Conservation (phyloP, 1,284 basidiomycete genomes). For the Austroboletus olivaceoglutinosus region DNA sequence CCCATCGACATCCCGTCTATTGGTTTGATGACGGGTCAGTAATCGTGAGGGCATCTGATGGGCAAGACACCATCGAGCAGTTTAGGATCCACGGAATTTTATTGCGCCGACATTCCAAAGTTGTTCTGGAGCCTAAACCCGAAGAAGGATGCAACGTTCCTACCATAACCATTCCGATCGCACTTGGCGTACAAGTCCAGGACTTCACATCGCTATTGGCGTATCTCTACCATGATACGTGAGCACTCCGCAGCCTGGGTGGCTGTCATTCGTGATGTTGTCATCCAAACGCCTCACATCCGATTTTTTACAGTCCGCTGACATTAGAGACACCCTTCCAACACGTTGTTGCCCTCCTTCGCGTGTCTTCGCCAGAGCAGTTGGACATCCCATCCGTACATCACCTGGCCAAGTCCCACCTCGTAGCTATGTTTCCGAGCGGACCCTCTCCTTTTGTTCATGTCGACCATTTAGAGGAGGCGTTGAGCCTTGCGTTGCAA, state of each 20-base stretch:
- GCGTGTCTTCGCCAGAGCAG: conserved; percentile 51
- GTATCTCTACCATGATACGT: conserved; percentile 66
- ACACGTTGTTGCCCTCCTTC: conserved; percentile 50
- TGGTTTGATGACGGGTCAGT: conserved; percentile 66
- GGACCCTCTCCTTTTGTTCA: conserved; percentile 38
- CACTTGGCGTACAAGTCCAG: conserved; percentile 34
- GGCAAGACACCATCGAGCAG: conserved; percentile 29
- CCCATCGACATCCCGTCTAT: conserved; percentile 42
- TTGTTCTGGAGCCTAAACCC: conserved; percentile 2
- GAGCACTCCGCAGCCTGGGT: conserved; percentile 32
- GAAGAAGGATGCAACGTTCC: conserved; percentile 10
- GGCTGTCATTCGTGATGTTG: not conserved
- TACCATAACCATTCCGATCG: conserved; percentile 36
- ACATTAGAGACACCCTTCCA: conserved; percentile 41
- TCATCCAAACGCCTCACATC: no score
- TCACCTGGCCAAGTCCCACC: conserved; percentile 37
- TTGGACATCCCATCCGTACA: conserved; percentile 57
- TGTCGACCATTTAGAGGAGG: conserved; percentile 46
- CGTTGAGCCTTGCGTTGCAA: conserved; percentile 46
- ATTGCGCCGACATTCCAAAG: conserved; percentile 48
- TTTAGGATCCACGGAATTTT: conserved; percentile 58
- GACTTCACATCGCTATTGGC: conserved; percentile 57
- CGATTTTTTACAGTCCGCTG: conserved; percentile 44
- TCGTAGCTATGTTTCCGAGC: conserved; percentile 46
- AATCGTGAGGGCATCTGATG: conserved; percentile 38